A percentile compares a stretch with the other conserved stretches of the same genome.
These are phyloP conservation scores for Cyclotella atomus DNA, from an alignment of 108 stramenopile species.

Conservation along the genomic window DNA sequence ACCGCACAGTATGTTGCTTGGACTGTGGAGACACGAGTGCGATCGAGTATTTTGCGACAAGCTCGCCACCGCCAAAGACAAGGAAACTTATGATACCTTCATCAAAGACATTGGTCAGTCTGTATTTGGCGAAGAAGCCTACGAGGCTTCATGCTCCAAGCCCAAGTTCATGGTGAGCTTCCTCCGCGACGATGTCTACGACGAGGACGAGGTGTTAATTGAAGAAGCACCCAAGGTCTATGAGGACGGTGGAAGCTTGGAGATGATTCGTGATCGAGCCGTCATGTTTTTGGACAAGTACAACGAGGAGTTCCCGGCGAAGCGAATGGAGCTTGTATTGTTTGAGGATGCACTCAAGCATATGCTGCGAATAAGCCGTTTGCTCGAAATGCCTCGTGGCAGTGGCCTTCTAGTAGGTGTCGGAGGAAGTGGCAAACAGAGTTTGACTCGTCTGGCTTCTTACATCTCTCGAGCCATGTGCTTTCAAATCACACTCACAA, in stretches of 20 bases:
- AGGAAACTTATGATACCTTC: constrained; percentile 67
- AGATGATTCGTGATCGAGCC: constrained; percentile 75
- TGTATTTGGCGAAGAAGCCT: constrained; percentile 54
- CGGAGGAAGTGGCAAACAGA: constrained; percentile 92
- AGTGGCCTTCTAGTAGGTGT: constrained; percentile 90
- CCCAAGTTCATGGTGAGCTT: constrained; percentile 90
- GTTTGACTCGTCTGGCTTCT: constrained; percentile 79
- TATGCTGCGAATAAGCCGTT: constrained; percentile 81
- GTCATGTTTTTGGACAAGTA: constrained; percentile 77
- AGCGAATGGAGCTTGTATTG: constrained; percentile 88
- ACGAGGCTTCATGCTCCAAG: constrained; percentile 31
- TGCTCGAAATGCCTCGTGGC: constrained; percentile 89
- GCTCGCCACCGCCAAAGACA: constrained; percentile 85
- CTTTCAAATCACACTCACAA: constrained; percentile 93
- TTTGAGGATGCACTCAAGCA: constrained; percentile 93
- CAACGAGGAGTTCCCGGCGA: constrained; percentile 83
- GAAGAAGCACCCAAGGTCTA: constrained; percentile 90
- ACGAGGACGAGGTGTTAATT: constrained; percentile 81
- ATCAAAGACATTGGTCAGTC: constrained; percentile 63
- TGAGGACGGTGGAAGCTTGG: constrained; percentile 85
- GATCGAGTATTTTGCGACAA: constrained; percentile 91
- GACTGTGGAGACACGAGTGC: constrained; percentile 90
- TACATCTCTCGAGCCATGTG: constrained; percentile 84
- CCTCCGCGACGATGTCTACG: constrained; percentile 84
- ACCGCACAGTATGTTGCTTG: constrained; percentile 62